phyloP scores from a whole-genome alignment of 176 grass and related monocot species.

The Carex scoparia region DNA sequence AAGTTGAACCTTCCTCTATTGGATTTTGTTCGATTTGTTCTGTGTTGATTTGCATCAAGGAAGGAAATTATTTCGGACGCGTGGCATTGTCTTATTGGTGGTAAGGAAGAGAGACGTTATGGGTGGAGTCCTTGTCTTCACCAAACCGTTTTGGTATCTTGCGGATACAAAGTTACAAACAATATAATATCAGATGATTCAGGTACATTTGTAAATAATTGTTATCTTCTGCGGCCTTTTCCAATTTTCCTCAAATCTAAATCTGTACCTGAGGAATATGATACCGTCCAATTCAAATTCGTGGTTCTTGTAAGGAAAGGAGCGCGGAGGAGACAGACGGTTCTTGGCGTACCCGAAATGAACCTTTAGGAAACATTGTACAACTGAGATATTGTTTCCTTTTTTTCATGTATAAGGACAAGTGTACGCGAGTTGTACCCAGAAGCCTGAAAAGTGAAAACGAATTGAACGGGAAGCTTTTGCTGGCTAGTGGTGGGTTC shows the following conservation, averaged over 20 bases:
- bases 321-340: background rate
- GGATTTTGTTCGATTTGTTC: conserved; percentile 1
- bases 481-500: background rate
- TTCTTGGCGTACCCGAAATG: background rate
- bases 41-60: background rate
- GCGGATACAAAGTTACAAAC: background rate
- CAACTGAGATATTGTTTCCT: background rate
- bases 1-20: background rate
- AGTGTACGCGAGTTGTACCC: background rate
- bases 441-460: background rate
- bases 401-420: background rate
- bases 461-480: background rate
- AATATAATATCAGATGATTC: background rate
- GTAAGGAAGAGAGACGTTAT: background rate
- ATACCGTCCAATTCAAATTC: conserved; percentile 4
- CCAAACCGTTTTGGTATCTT: background rate
- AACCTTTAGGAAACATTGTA: background rate
- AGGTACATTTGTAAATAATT: too few species aligned
- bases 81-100: background rate
- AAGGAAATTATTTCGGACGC: background rate
- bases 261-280: background rate
- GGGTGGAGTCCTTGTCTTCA: too few species aligned
- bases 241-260: background rate
- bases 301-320: background rate
- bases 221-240: background rate